phyloP scores from a whole-genome alignment of 2,329 filamentous ascomycete species.

The Penicillium brasilianum region DNA sequence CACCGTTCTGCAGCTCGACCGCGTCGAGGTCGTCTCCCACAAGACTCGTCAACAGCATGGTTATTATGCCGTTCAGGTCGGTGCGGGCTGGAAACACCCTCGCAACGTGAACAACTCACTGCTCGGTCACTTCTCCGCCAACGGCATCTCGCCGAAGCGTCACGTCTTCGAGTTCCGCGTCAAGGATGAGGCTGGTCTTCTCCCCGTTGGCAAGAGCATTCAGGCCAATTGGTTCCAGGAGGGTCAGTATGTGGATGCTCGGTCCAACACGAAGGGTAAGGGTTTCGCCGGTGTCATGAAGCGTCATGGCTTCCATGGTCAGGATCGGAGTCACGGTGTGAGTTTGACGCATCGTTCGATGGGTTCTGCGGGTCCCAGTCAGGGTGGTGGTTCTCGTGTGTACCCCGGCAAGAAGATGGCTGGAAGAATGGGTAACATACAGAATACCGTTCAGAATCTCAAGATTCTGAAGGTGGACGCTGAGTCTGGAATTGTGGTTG shows the following conservation, averaged over 20 bases:
- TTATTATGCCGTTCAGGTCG: slow-evolving; percentile 93
- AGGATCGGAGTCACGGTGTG: slow-evolving; percentile 92
- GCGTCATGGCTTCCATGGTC: slow-evolving; percentile 85
- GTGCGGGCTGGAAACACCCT: slow-evolving; percentile 73
- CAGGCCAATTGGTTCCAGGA: slow-evolving; percentile 88
- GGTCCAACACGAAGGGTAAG: slow-evolving; percentile 79
- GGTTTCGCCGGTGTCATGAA: slow-evolving; percentile 99
- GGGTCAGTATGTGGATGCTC: slow-evolving; percentile 88
- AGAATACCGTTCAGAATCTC: slow-evolving; percentile 88
- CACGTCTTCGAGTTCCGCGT: slow-evolving; percentile 88
- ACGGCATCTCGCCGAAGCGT: slow-evolving; percentile 81
- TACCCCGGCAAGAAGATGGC: slow-evolving; percentile 98
- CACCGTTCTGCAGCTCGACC: slow-evolving; percentile 91
- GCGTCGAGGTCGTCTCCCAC: slow-evolving; percentile 84
- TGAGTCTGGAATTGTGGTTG: slow-evolving; percentile 83
- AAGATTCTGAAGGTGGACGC: slow-evolving; percentile 86
- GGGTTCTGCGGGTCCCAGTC: slow-evolving; percentile 85
- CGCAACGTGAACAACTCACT: slow-evolving; percentile 79
- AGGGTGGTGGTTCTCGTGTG: slow-evolving; percentile 91
- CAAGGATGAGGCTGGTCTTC: slow-evolving; percentile 70
- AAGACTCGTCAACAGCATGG: slow-evolving; percentile 82
- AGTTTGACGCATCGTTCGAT: slow-evolving; percentile 92
- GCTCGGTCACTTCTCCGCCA: slow-evolving; percentile 84
- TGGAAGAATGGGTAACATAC: slow-evolving; percentile 89
- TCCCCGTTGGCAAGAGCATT: slow-evolving; percentile 76